Percentiles rank a stretch among this genome's conserved stretches.
These are phyloP conservation scores for Dispira parvispora DNA, from an alignment of 192 early-diverging fungal species.

Conservation along the genomic window DNA sequence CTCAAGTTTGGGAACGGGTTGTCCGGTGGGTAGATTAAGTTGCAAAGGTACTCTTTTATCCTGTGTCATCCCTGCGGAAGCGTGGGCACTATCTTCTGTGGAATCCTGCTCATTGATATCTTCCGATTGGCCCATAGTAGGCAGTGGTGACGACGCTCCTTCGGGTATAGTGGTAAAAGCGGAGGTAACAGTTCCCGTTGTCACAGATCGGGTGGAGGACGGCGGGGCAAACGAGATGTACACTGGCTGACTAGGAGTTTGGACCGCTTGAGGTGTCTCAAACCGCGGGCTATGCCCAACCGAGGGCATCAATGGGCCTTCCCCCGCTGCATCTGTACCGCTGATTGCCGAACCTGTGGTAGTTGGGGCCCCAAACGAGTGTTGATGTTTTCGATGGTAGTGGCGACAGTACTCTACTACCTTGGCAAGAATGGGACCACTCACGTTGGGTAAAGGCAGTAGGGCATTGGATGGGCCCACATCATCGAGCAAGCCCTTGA, in stretches of 20 bases:
- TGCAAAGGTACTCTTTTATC: background rate
- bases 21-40: background rate
- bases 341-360: background rate
- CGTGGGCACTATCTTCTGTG: too few species aligned
- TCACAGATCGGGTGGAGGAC: background rate
- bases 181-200: background rate
- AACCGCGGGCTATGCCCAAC: too few species aligned
- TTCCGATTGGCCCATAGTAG: too few species aligned
- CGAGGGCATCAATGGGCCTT: too few species aligned
- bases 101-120: too few species aligned
- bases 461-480: slow-evolving; percentile 20
- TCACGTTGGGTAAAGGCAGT: slow-evolving; percentile 83
- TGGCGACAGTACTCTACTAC: slow-evolving; percentile 83
- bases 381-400: slow-evolving; percentile 46
- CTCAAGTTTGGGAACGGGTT: slow-evolving; percentile 16
- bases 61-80: too few species aligned
- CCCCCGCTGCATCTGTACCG: too few species aligned
- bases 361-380: background rate
- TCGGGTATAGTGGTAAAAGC: background rate
- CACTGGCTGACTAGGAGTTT: background rate
- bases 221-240: background rate
- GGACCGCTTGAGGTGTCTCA: too few species aligned
- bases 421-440: slow-evolving; percentile 68
- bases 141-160: too few species aligned
- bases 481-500: slow-evolving; percentile 28